Conservation (phyloP, 768 basidiomycete species). For the Suillus lakei region DNA sequence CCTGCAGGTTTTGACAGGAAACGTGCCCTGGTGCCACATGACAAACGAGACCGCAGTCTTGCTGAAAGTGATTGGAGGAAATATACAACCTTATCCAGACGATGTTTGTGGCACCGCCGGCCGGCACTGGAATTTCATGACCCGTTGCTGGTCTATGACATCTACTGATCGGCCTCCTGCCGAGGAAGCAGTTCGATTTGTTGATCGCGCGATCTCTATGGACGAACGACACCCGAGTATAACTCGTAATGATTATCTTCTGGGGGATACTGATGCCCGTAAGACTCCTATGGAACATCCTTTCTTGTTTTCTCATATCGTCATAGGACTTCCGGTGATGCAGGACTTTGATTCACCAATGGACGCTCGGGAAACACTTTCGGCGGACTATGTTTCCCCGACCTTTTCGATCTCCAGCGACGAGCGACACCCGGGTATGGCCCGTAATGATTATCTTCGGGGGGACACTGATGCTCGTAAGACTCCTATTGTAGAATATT, state of each 20-base stretch:
- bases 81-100: not conserved
- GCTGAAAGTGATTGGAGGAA: not conserved
- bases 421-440: no score
- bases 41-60: not conserved
- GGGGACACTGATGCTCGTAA: constrained; percentile 34
- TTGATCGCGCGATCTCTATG: no score
- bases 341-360: no score
- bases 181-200: not conserved
- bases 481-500: not conserved
- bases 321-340: no score
- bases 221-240: no score
- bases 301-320: no score
- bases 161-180: not conserved
- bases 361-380: constrained; percentile 54
- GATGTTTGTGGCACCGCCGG: not conserved
- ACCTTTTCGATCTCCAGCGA: constrained; percentile 49
- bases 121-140: not conserved
- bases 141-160: not conserved
- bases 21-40: not conserved
- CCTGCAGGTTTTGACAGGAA: not conserved
- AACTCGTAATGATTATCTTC: no score
- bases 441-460: constrained; percentile 20
- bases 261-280: no score
- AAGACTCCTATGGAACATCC: no score
- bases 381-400: constrained; percentile 45